Evolutionary conservation across 2,329 filamentous ascomycete species (phyloP).

Genomic region (Thelonectria discophora): DNA sequence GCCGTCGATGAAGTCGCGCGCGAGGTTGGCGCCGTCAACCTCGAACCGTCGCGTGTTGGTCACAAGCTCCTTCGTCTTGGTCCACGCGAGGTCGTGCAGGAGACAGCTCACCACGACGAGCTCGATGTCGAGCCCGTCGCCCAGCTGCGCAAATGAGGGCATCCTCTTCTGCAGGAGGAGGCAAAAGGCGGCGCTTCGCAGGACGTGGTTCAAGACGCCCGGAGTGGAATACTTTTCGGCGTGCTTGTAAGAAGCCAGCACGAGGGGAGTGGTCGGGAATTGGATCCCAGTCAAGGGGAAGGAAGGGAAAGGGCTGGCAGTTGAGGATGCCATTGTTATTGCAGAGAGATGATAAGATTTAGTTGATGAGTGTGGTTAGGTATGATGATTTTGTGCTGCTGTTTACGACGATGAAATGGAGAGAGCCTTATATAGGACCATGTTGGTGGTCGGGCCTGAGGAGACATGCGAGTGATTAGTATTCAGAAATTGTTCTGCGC

Average conservation of each 20-base stretch:
- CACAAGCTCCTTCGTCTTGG: constrained; percentile 9
- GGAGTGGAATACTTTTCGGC: constrained; percentile 4
- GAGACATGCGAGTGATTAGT: constrained; percentile 1
- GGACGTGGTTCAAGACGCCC: constrained; percentile 7
- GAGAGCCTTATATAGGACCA: constrained; percentile 1
- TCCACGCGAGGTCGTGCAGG: constrained; percentile 7
- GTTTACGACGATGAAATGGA: constrained; percentile 1
- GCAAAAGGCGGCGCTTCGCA: constrained; percentile 6
- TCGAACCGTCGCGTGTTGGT: constrained; percentile 6
- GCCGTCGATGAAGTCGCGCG: constrained; percentile 3
- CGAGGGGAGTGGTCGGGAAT: constrained; percentile 6
- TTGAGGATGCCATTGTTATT: constrained; percentile 4
- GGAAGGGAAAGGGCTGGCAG: constrained; percentile 5
- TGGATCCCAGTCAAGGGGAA: constrained; percentile 8
- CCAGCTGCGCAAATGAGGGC: constrained; percentile 2
- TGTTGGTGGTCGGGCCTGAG: not conserved
- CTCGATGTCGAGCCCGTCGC: constrained; percentile 1
- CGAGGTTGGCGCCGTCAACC: constrained; percentile 8
- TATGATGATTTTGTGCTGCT: not conserved
- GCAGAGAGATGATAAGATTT: constrained; percentile 3
- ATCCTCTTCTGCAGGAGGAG: constrained; percentile 9
- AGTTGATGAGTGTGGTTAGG: not conserved
- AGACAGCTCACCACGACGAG: constrained; percentile 8
- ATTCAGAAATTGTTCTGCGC: not conserved
- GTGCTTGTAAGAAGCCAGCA: constrained; percentile 7